Base-by-base conservation (phyloP, 2,329 filamentous ascomycete species). In the Penicillium sp. region DNA sequence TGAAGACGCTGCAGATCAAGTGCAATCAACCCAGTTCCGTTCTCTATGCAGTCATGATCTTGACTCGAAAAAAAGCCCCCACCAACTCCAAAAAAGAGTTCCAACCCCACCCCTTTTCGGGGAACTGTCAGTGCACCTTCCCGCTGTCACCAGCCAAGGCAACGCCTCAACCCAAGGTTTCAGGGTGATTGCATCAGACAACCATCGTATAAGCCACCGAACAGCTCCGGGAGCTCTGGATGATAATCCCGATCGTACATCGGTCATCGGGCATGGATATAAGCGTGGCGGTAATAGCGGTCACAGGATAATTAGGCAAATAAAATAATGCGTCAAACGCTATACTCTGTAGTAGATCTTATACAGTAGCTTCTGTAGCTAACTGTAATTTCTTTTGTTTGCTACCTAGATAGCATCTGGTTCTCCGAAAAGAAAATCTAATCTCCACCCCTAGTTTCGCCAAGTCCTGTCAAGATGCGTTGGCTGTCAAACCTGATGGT, bases 111-210 rank as follows among this genome's bases (percentile, higher is more conserved):
- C 53, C 43, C 54, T 43, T 54, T 49, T 48, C 46, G 22, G 49
- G 37, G 27, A 24, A 27, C 11, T 29, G 54, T 62, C 57, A 59
- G 57, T 58, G 57, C 54, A 48, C 53, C 58, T 49, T 26, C 42
- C 61, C 59, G 58, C 59, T 64, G 63, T 63, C 64, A 65, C 44
- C 37, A 50, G 33, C 55, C 52, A 54, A 55, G 46, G 19, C 26
- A 44, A 54, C 54, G 55, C 58, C 57, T 62, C 53, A 51, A 53
- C 6, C 49, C 56, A 33, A 33, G 16, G 63, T 64, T 66, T 65
- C 63, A 66, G 61, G 61, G 55, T 64, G 51, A 62, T 63, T 60
- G 59, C 58, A 58, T 63, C 54, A 42, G 39, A 24, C 60, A 37
- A 37, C 16, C 5, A 19, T 16, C 35, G 1, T 9, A 9, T 22